Conservation (phyloP, 2,329 filamentous ascomycete species). For the Penicillium brasilianum region DNA sequence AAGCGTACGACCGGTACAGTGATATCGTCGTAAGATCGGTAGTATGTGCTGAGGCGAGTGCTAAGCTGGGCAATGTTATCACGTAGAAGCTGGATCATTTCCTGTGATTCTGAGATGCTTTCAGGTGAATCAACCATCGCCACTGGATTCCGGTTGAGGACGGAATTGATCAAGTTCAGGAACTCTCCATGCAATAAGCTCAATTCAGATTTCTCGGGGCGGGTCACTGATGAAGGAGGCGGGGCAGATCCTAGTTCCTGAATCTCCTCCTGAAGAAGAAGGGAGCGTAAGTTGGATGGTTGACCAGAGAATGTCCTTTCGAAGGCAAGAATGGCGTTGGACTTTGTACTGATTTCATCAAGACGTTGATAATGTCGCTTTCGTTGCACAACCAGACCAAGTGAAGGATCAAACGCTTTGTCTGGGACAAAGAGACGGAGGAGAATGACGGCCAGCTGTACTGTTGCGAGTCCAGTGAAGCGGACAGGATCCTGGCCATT, state of each 20-base stretch:
- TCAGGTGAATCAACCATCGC: conserved; percentile 31
- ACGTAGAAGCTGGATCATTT: conserved; percentile 51
- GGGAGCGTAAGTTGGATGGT: conserved; percentile 67
- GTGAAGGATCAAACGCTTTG: conserved; percentile 79
- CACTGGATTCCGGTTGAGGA: conserved; percentile 54
- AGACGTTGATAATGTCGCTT: conserved; percentile 63
- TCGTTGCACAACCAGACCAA: conserved; percentile 66
- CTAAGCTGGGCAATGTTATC: conserved; percentile 71
- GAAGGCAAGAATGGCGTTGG: conserved; percentile 67
- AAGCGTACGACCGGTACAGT: conserved; percentile 78
- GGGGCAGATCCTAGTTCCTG: conserved; percentile 69
- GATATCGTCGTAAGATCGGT: conserved; percentile 83
- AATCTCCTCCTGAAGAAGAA: conserved; percentile 67
- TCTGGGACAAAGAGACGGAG: conserved; percentile 85
- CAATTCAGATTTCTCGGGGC: conserved; percentile 72
- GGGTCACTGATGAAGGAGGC: conserved; percentile 69
- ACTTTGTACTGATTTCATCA: conserved; percentile 59
- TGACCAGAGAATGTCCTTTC: conserved; percentile 72
- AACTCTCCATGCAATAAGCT: conserved; percentile 81
- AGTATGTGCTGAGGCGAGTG: conserved; percentile 69
- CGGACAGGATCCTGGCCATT: conserved; percentile 30
- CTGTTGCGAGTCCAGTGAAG: conserved; percentile 68
- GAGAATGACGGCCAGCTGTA: conserved; percentile 74
- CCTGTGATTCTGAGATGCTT: conserved; percentile 24
- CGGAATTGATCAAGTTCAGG: conserved; percentile 71